Evolutionary conservation across 345 rosid genomes (phyloP).

Genomic region (Boechera stricta): DNA sequence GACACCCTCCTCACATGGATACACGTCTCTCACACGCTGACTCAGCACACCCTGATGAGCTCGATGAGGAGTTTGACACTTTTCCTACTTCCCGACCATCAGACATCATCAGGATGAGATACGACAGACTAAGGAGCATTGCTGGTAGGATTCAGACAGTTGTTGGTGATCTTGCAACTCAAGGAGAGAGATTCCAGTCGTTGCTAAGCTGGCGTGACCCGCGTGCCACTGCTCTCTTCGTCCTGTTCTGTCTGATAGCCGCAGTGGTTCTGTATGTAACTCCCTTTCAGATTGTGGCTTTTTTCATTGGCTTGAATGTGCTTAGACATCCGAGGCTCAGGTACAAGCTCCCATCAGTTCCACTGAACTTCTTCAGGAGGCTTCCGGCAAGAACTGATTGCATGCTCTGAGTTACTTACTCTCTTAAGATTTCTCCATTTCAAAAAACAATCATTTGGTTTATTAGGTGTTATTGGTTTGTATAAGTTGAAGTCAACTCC

Average conservation of each 20-base stretch:
- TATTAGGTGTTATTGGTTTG: too few species aligned
- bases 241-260: slow-evolving; percentile 74
- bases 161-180: slow-evolving; percentile 88
- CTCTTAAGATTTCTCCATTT: background rate
- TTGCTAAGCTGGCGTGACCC: slow-evolving; percentile 97
- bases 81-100: slow-evolving; percentile 76
- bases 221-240: slow-evolving; percentile 79
- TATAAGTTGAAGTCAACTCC: too few species aligned
- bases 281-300: slow-evolving; percentile 76
- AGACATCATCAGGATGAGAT: slow-evolving; percentile 79
- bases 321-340: slow-evolving; percentile 91
- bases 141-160: slow-evolving; percentile 91
- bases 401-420: slow-evolving; percentile 57
- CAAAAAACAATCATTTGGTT: background rate
- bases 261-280: slow-evolving; percentile 79
- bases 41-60: slow-evolving; percentile 81
- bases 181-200: slow-evolving; percentile 87
- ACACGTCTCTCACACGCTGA: slow-evolving; percentile 85
- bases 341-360: slow-evolving; percentile 74
- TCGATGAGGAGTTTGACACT: slow-evolving; percentile 90
- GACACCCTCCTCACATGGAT: slow-evolving; percentile 98
- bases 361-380: slow-evolving; percentile 89
- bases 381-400: slow-evolving; percentile 89
- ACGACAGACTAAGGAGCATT: slow-evolving; percentile 88
- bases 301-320: slow-evolving; percentile 62